Percentiles rank a stretch among this genome's conserved stretches.
Conservation (phyloP, 805 yeast genomes). For the Komagataella mondaviorum region DNA sequence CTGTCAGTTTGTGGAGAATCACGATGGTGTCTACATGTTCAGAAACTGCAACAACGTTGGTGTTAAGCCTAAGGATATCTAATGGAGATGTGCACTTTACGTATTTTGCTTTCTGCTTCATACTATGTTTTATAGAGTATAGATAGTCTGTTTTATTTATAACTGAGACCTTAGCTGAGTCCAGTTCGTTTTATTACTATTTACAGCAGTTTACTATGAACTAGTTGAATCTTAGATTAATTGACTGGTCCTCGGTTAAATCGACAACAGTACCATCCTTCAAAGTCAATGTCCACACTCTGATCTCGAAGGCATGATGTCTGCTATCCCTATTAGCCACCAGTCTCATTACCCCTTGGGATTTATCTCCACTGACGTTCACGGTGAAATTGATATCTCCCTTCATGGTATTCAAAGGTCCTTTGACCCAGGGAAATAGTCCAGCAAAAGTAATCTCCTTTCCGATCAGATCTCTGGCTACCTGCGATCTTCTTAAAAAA, state of each 20-base stretch:
- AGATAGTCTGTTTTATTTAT: neutral
- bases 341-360: constrained; percentile 41
- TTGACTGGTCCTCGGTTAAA: constrained; percentile 32
- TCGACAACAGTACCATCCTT: constrained; percentile 27
- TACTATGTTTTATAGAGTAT: neutral
- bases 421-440: constrained; percentile 81
- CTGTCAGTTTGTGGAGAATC: constrained; percentile 65
- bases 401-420: constrained; percentile 69
- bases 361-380: constrained; percentile 53
- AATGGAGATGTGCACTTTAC: no score
- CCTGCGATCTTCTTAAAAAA: constrained; percentile 63
- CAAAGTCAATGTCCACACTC: constrained; percentile 47
- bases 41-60: constrained; percentile 42
- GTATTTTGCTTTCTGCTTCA: neutral
- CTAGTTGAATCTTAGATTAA: constrained; percentile 8
- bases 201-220: neutral
- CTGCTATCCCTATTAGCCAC: constrained; percentile 58
- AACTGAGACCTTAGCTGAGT: neutral
- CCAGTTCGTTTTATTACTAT: neutral
- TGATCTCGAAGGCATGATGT: constrained; percentile 41
- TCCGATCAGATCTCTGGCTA: constrained; percentile 55
- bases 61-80: constrained; percentile 13
- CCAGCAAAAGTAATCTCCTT: constrained; percentile 61
- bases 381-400: constrained; percentile 71
- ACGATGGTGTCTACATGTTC: constrained; percentile 51